Evolutionary conservation across 2,329 filamentous ascomycete species (phyloP).

Genomic region (Aspergillus eucalypticola): DNA sequence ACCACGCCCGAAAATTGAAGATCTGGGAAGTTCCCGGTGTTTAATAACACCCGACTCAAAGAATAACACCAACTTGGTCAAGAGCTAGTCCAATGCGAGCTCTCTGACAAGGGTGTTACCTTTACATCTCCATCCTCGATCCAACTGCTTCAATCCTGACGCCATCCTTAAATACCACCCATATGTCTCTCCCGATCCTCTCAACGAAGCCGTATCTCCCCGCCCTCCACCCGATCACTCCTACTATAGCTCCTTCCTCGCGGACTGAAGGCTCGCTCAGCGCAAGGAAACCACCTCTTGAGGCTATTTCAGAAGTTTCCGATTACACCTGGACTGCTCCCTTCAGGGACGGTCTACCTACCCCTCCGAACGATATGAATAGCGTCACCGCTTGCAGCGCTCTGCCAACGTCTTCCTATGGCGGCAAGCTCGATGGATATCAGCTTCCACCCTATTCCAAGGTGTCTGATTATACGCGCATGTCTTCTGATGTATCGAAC

Average conservation of each 20-base stretch:
- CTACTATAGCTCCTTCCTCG: conserved; percentile 26
- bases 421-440: conserved; percentile 30
- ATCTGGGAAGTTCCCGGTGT: not conserved
- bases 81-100: conserved; percentile 21
- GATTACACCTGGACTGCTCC: conserved; percentile 36
- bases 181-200: conserved; percentile 38
- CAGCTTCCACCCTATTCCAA: conserved; percentile 27
- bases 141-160: conserved; percentile 16
- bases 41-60: not conserved
- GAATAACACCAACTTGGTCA: conserved; percentile 6
- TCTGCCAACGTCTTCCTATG: conserved; percentile 33
- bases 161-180: conserved; percentile 19
- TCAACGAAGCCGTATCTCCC: conserved; percentile 29
- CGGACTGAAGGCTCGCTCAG: conserved; percentile 18
- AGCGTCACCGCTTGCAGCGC: conserved; percentile 42
- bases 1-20: not conserved
- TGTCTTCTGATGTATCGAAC: conserved; percentile 25
- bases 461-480: conserved; percentile 21
- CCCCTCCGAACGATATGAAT: conserved; percentile 45
- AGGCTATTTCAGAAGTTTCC: conserved; percentile 19
- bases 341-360: conserved; percentile 44
- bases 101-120: conserved; percentile 21
- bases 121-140: not conserved
- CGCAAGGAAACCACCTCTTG: conserved; percentile 16
- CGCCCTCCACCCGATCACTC: conserved; percentile 29